Evolutionary conservation across 2,329 filamentous ascomycete genomes (phyloP).

Genomic region (Epicoccum sorghinum): DNA sequence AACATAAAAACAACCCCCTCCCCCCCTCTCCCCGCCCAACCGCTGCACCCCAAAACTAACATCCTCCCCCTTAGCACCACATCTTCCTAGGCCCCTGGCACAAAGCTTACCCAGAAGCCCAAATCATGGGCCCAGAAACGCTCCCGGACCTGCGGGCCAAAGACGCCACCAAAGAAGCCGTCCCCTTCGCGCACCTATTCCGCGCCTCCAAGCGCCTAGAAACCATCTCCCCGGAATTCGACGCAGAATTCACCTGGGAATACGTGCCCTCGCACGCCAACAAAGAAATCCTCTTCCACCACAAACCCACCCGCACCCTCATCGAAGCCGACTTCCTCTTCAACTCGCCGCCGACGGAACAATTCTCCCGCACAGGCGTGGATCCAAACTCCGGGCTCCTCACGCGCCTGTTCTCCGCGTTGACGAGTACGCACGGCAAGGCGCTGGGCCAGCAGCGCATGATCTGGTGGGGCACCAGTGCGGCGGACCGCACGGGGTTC

Average conservation of each 20-base stretch:
- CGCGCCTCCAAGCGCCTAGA: slow-evolving; percentile 44
- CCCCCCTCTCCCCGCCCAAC: too few relatives aligned
- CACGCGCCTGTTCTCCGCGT: slow-evolving; percentile 61
- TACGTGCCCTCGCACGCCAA: slow-evolving; percentile 81
- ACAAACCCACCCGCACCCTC: slow-evolving; percentile 77
- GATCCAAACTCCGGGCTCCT: slow-evolving; percentile 63
- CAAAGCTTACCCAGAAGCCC: slow-evolving; percentile 75
- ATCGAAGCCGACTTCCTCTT: slow-evolving; percentile 92
- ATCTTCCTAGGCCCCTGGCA: slow-evolving; percentile 90
- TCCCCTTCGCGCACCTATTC: slow-evolving; percentile 71
- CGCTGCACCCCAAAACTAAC: too few relatives aligned
- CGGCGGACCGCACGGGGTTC: slow-evolving; percentile 69
- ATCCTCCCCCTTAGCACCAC: slow-evolving; percentile 68
- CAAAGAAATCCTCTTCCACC: slow-evolving; percentile 86
- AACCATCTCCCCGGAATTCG: slow-evolving; percentile 76
- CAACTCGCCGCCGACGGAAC: slow-evolving; percentile 86
- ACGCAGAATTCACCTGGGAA: slow-evolving; percentile 82
- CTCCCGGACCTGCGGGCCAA: slow-evolving; percentile 78
- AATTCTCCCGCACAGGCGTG: slow-evolving; percentile 67
- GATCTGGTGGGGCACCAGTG: slow-evolving; percentile 75
- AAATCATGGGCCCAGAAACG: slow-evolving; percentile 81
- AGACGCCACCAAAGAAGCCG: slow-evolving; percentile 62
- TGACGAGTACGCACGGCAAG: slow-evolving; percentile 70
- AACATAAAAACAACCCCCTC: too few relatives aligned
- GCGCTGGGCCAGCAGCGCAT: slow-evolving; percentile 73